Evolutionary conservation across 495 filamentous ascomycete species (phyloP), one percentile per base, ranked within the genome.

Genomic region (Penicillium chermesinum): DNA sequence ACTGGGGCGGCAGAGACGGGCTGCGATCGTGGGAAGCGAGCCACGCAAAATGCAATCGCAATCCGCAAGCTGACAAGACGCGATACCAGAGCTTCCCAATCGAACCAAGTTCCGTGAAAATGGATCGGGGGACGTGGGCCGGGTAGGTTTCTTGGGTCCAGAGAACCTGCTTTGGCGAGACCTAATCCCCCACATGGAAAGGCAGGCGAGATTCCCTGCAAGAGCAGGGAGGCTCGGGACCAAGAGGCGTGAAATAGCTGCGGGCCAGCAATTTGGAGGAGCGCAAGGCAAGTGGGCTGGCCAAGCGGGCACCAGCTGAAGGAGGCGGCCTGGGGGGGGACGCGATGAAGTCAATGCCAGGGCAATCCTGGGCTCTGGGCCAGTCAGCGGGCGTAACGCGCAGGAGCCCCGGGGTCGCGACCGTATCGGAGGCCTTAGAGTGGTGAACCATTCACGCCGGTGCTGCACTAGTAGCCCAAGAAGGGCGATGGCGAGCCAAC

Each of bases 401-500:
- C 50, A 44, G 41, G 38, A 57, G 61, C 55, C 53, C 59, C 59
- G 59, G 53, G 59, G 42, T 59, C 59, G 59, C 56, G 61, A 62
- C 47, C 57, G 59, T 62, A 57, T 57, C 50, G 52, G 38, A 45
- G 10, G 56, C 33, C 52, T 50, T 40, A 44, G 18, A 49, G 30
- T 15, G 44, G 43, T 39, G 48, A 61, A 54, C 43, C 54, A 57
- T 52, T 48, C 49, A 51, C 45, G 51, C 53, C 43, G 48, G 38
- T 39, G 44, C 53, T 40, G 53, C 46, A 46, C 58, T 61, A 61
- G 55, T 49, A 54, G 50, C 20, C 48, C 46, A 48, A 37, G n/a
- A n/a, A n/a, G 49, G 54, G 52, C 32, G 42, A 46, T 55, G 52
- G 53, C 51, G 41, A 53, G 46, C 58, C 58, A 62, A 59, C 52